Evolutionary conservation across 345 rosid genomes (phyloP), one percentile per base, ranked within the genome.

Genomic region (Melastoma malabathricum): DNA sequence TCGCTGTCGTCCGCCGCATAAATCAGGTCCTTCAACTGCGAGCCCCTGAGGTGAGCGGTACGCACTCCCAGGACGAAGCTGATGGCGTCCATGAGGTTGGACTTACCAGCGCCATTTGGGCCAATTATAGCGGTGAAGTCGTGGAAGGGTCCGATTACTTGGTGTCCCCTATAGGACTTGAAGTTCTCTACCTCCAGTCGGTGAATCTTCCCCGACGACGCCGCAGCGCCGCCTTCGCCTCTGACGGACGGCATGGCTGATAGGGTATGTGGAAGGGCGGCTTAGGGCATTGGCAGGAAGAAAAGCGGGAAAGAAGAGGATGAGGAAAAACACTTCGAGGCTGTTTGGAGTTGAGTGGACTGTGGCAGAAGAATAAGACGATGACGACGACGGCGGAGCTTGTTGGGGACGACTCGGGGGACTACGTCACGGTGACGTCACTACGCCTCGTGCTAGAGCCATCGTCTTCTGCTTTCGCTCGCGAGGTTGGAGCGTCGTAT

Each of bases 61-160:
- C 98, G 96, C 58, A 92, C 95, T 1, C 98, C 98, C 10, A 92
- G 89, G 15, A 92, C 96, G 68, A 92, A 92, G 71, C 98, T 92
- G 38, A 92, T 92, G 2, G 98, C 98, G 63, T 92, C 98, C 98
- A 92, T 92, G 44, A 92, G 79, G 67, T 92, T 92, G 18, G 96
- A 92, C 65, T 92, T 92, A 14, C 98, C 98, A 3, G 98, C 77
- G 5, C 98, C 98, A 69, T 92, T 92, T 23, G 98, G 98, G 29
- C 98, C 98, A 39, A 92, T 87, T 4, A 92, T 87, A 20, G 98
- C 98, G 1, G 98, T 92, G 78, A 92, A 92, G 70, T 92, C 95
- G 56, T 68, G 78, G 82, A 92, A 92, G 0, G 98, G 98, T 14
- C 98, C 98, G 20, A 92, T 84, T 8, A 62, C 44, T 52, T 92